Base-by-base conservation (phyloP, 306 rosid species). In the Castanea sativa region DNA sequence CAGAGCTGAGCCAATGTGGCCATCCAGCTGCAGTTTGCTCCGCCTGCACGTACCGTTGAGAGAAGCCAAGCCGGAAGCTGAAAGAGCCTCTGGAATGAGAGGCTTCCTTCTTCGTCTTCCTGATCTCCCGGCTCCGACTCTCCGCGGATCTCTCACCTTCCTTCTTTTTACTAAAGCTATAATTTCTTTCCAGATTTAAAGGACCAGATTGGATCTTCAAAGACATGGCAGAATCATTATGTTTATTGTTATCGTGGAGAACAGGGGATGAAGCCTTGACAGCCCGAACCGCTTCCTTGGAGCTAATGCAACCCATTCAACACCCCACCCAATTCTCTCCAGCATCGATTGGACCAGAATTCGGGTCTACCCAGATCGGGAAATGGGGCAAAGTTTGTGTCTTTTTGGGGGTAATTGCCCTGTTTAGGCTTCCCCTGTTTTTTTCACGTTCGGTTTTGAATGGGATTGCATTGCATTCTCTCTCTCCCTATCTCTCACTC, bases 11-110 rank as follows among this genome's bases (percentile, higher is more conserved):
- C 99, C 99, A 96, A 43, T 96, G 78, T n/a, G 99, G 99, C 99
- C 99, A 96, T 2, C 99, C 99, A 76, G 98, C 98, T n/a, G 99
- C 91, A 75, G 80, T 85, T 14, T 86, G 99, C 79, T 96, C 99
- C 8, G 94, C 97, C 56, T 91, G 94, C 12, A 89, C 85, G 25
- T 71, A 30, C 21, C 93, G 82, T 13, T 81, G 84, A 2, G 88
- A 71, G 51, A 83, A 72, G 0, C 96, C 96, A 59, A 88, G 49
- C 80, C 75, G 85, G 75, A 93, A 83, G 90, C 90, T 85, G 58
- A 81, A 81, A 5, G 88, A 77, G 1, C 88, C 88, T 68, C 55
- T 83, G 55, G 77, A 86, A 38, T n/a, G 82, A 13, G 86, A 84
- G 25, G 19, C 38, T 8, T 88, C 90, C 70, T 86, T 90, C 69